phyloP scores from a whole-genome alignment of 2,329 filamentous ascomycete genomes.

The Ceratocystis diversiconidia region DNA sequence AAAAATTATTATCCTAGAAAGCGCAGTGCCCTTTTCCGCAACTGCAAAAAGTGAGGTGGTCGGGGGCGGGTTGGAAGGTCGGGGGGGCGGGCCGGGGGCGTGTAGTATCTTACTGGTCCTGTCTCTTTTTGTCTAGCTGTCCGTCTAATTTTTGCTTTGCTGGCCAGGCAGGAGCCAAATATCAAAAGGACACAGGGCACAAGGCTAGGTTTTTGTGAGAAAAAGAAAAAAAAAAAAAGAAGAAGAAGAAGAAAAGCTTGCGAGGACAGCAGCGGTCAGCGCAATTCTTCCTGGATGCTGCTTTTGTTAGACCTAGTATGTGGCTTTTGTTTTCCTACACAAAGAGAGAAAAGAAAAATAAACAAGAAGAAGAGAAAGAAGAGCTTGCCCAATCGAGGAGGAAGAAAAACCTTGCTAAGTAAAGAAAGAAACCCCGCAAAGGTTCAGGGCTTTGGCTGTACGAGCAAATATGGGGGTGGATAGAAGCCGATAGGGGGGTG shows the following conservation, averaged over 20 bases:
- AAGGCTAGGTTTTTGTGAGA: too few relatives aligned
- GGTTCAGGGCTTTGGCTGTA: not conserved
- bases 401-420: not conserved
- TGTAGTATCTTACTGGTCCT: slow-evolving; percentile 1
- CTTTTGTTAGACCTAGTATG: too few relatives aligned
- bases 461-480: not conserved
- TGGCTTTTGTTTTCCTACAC: too few relatives aligned
- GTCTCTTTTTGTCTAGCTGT: not conserved
- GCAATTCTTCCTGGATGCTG: not conserved
- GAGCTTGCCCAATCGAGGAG: not conserved
- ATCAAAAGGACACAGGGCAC: not conserved
- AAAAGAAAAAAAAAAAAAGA: too few relatives aligned
- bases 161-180: not conserved
- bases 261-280: not conserved
- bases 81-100: slow-evolving; percentile 10
- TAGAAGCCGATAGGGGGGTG: not conserved
- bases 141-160: not conserved
- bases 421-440: slow-evolving; percentile 1
- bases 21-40: slow-evolving; percentile 9
- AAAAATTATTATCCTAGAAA: not conserved
- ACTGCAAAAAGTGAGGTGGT: slow-evolving; percentile 16
- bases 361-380: not conserved
- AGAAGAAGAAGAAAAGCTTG: not conserved
- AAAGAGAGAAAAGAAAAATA: not conserved
- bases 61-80: slow-evolving; percentile 10